Evolutionary conservation across 495 filamentous ascomycete genomes (phyloP).

Genomic region (Aspergillus nanangensis): DNA sequence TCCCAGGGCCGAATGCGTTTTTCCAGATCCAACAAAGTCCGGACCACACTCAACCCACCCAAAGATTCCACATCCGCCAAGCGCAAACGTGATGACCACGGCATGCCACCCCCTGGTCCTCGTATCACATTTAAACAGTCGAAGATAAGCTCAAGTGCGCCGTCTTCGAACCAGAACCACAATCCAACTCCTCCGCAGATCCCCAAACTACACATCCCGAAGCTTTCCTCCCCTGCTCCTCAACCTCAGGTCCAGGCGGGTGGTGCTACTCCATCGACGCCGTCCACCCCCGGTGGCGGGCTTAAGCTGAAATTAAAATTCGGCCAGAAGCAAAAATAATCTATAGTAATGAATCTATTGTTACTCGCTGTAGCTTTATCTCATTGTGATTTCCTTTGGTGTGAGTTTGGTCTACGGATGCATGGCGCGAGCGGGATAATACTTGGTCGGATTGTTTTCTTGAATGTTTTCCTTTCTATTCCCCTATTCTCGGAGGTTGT

Average conservation of each 20-base stretch:
- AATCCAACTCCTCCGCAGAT: conserved; percentile 13
- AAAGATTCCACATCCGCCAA: conserved; percentile 30
- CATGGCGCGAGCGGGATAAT: neutral
- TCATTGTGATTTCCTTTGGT: conserved; percentile 12
- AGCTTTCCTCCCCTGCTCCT: conserved; percentile 19
- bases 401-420: conserved; percentile 7
- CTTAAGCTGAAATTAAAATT: conserved; percentile 44
- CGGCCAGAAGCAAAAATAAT: conserved; percentile 32
- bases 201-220: conserved; percentile 38
- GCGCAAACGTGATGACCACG: conserved; percentile 42
- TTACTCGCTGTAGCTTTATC: conserved; percentile 1
- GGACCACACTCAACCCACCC: conserved; percentile 25
- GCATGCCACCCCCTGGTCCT: conserved; percentile 33
- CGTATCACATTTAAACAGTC: conserved; percentile 45
- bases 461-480: conserved; percentile 5
- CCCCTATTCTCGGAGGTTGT: conserved; percentile 7
- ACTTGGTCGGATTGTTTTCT: neutral
- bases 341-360: conserved; percentile 1
- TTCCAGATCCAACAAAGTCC: conserved; percentile 26
- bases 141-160: conserved; percentile 23
- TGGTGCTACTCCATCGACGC: conserved; percentile 29
- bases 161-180: conserved; percentile 15
- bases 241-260: conserved; percentile 16
- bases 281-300: conserved; percentile 31
- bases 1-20: conserved; percentile 37